Base-by-base conservation (phyloP, 2,329 filamentous ascomycete genomes). In the Emergomyces orientalis region DNA sequence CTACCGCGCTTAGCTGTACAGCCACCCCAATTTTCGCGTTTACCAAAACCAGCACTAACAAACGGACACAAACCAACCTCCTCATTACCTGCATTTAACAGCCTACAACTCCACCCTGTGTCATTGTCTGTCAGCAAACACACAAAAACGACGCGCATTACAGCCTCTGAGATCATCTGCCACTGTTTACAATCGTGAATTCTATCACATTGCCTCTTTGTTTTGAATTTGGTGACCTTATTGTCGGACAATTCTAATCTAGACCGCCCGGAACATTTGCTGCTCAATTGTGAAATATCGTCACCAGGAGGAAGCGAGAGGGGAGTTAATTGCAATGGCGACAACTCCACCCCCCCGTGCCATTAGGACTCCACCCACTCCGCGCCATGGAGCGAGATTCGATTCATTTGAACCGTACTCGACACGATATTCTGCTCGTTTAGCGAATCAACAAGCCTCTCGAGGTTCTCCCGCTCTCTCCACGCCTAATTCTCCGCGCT, bases 341-440 rank as follows among this genome's bases (percentile, higher is more conserved):
- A 74, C 77, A 45, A 80, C 78, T 68, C 78, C 78, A 62, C 78
- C 78, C n/a, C 72, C 74, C 43, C 72, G 73, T 41, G 68, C 66
- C 32, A 66, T 77, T 61, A 70, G 74, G n/a, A 75, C 75, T 57
- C 79, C 79, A 54, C 70, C 72, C 51, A 78, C 78, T 63, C 79
- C 79, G 59, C 75, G 74, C 62, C 76, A 79, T 72, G 79, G 79
- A 55, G 69, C 77, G 63, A 73, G 72, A 63, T 78, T 79, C 67
- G 76, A 80, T 66, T 65, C 70, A 41, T 76, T 74, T 65, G 74
- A 74, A 52, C 75, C 74, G 27, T 75, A 77, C 74, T 9, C 62
- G 34, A 75, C 75, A 39, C 72, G 78, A 49, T 71, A 73, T 57
- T 79, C 76, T 19, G 70, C 74, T 47, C 73, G 78, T 66, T 57